These are phyloP conservation scores for Cornus florida DNA, from an alignment of 148 eudicot genomes.

Conservation along the genomic window DNA sequence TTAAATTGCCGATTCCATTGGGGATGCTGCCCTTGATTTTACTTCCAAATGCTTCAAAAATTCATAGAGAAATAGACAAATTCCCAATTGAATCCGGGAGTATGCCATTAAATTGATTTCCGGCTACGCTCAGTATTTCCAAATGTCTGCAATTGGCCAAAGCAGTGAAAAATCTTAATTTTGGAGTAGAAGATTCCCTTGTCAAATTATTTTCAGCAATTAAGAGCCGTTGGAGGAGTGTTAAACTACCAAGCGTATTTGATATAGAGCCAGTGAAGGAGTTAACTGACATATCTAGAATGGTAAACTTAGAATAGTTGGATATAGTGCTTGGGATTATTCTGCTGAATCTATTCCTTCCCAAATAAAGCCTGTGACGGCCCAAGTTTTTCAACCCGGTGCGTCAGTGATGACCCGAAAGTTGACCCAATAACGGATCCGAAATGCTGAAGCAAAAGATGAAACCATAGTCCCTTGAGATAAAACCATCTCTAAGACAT, in stretches of 20 bases:
- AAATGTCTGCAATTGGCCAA: slow-evolving; percentile 2
- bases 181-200: background rate
- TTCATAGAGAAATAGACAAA: background rate
- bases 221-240: background rate
- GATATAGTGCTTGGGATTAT: slow-evolving; percentile 1
- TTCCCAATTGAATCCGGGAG: slow-evolving; percentile 1
- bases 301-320: background rate
- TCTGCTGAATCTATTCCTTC: background rate
- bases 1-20: background rate
- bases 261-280: slow-evolving; percentile 5
- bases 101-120: background rate
- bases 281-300: background rate
- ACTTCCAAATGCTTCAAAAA: background rate
- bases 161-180: background rate
- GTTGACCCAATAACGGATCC: no score
- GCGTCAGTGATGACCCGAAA: no score
- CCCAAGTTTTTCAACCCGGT: no score
- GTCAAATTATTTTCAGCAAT: background rate
- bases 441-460: no score
- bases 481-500: no score
- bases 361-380: background rate
- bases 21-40: background rate
- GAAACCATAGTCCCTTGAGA: no score
- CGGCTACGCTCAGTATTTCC: background rate
- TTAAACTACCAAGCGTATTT: slow-evolving; percentile 1